Percentiles rank a stretch among this genome's conserved stretches.
These are phyloP conservation scores for Powellomyces hirtus DNA, from an alignment of 192 early-diverging fungal species.

Conservation along the genomic window DNA sequence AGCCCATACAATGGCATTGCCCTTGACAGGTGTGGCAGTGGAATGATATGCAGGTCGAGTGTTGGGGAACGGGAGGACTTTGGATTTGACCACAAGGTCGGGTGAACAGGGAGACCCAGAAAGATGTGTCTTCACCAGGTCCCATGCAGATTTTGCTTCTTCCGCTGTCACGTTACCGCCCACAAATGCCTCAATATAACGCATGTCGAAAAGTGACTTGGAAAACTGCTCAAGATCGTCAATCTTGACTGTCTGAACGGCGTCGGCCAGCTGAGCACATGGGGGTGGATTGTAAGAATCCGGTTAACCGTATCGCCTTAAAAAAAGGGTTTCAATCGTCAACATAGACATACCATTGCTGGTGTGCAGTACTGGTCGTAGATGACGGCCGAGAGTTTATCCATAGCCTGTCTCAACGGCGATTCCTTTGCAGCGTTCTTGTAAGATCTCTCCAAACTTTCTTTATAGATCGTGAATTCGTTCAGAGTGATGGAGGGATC, in stretches of 20 bases:
- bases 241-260: constrained; percentile 13
- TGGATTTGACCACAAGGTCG: constrained; percentile 6
- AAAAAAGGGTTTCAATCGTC: background rate
- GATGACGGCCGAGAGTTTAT: constrained; percentile 19
- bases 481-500: constrained; percentile 8
- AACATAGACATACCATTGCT: background rate
- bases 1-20: constrained; percentile 36
- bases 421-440: constrained; percentile 29
- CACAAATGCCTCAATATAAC: constrained; percentile 35
- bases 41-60: constrained; percentile 6
- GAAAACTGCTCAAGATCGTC: constrained; percentile 25
- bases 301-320: too few relatives aligned
- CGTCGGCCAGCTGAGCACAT: constrained; percentile 27
- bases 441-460: constrained; percentile 18
- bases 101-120: constrained; percentile 10
- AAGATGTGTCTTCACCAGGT: constrained; percentile 6
- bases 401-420: constrained; percentile 37
- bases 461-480: constrained; percentile 34
- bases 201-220: constrained; percentile 7
- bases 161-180: constrained; percentile 29
- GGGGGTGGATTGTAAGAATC: too few relatives aligned
- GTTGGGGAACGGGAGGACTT: background rate
- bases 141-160: constrained; percentile 20
- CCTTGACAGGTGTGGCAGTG: constrained; percentile 26
- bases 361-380: constrained; percentile 24